Evolutionary conservation across 2,329 filamentous ascomycete species (phyloP), one percentile per base, ranked within the genome.

Genomic region (Fusarium solani-melongenae): DNA sequence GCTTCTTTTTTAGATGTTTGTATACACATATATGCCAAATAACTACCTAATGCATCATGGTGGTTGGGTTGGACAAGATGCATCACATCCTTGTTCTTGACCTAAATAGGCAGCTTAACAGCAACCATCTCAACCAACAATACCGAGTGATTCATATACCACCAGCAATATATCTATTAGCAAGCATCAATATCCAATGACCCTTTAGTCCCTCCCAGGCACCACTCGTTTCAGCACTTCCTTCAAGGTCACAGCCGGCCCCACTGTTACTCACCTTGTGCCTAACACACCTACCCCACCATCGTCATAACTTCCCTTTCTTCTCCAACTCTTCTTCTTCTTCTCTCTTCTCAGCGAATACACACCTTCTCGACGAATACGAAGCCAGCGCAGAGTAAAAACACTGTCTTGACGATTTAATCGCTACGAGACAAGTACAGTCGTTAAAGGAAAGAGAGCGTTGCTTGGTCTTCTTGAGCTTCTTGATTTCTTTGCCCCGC

Each of bases 241-340:
- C 51, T 29, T 27, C 44, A 8, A 33, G 29, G 41, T 44, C 20
- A 46, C 31, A 34, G 15, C 41, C 17, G 31, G 51, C 51, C 51
- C 51, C 51, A 34, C 51, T 55, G 51, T 55, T 55, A 55, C 31
- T 55, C 51, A 55, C 51, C 41, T 27, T 46, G 41, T 46, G 41
- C 41, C 41, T 24, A 24, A 24, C 12, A 44, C 39, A 44, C 39
- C 20, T 59, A 69, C 71, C 71, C 71, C 71, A 74, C 70, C 64
- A 69, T 75, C 72, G 69, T 76, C 74, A 75, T 72, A 74, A 53
- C 62, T 44, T 31, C 27, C 24, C 36, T 53, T 53, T 24, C 51
- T 62, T 63, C 69, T 62, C 69, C 53, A 67, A 51, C 53, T 63
- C 33, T 22, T 29, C 33, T 41, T 22, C 20, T 41, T 57, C 36